These are phyloP conservation scores for Selaginella tamariscina DNA, from an alignment of 75 land plant genomes.

Conservation along the genomic window DNA sequence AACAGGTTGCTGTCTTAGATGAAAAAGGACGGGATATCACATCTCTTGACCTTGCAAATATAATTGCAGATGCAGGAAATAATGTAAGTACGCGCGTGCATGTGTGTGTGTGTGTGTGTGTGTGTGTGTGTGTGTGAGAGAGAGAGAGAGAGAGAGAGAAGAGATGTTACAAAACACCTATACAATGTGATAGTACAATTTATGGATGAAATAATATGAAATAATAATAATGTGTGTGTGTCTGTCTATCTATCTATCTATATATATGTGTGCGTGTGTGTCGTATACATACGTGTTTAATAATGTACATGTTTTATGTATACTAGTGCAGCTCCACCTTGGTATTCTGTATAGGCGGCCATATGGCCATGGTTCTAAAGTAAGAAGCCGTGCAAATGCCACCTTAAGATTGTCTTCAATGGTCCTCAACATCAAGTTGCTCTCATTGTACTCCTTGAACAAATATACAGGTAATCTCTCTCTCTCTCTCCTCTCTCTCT, in stretches of 20 bases:
- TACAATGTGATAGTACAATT: no score
- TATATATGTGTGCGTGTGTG: not conserved
- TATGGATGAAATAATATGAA: no score
- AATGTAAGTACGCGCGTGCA: no score
- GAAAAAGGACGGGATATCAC: not conserved
- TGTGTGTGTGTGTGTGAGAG: no score
- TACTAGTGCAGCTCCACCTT: slow-evolving; percentile 50
- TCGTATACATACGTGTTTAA: not conserved
- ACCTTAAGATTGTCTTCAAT: slow-evolving; percentile 66
- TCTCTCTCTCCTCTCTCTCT: no score
- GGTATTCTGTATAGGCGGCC: slow-evolving; percentile 94
- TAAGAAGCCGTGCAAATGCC: slow-evolving; percentile 57
- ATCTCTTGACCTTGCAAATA: not conserved
- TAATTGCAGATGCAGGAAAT: not conserved
- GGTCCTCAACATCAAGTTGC: slow-evolving; percentile 93
- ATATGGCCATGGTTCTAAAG: slow-evolving; percentile 74
- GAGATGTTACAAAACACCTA: no score
- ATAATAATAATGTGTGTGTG: no score
- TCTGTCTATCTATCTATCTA: not conserved
- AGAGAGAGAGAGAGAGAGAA: no score
- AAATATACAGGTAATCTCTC: slow-evolving; percentile 95
- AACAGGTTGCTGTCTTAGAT: not conserved
- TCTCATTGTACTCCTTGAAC: slow-evolving; percentile 72
- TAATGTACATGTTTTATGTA: not conserved
- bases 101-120: no score